Evolutionary conservation across 352 stramenopile genomes (phyloP).

Genomic region (Aphanomyces invadans): DNA sequence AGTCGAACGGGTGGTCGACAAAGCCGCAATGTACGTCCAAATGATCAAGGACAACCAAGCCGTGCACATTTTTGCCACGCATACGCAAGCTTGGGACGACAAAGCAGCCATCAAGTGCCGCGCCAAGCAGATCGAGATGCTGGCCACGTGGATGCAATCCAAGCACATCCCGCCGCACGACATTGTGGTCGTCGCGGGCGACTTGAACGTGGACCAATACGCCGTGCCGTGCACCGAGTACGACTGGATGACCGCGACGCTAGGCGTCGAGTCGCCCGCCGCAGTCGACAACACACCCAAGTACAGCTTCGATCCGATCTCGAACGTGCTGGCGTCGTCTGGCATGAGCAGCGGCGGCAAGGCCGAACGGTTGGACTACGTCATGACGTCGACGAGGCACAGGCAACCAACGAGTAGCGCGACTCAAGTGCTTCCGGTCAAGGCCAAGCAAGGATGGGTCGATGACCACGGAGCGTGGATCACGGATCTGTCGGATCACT

Average conservation of each 20-base stretch:
- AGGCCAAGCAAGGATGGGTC: constrained; percentile 27
- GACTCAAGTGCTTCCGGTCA: constrained; percentile 44
- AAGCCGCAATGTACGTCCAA: constrained; percentile 57
- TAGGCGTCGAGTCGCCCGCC: constrained; percentile 33
- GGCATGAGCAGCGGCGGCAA: constrained; percentile 49
- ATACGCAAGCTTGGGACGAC: constrained; percentile 60
- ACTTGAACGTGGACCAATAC: constrained; percentile 54
- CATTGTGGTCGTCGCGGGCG: constrained; percentile 43
- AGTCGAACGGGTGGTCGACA: constrained; percentile 56
- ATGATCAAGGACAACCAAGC: constrained; percentile 29
- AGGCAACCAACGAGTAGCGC: constrained; percentile 29
- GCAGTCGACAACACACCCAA: constrained; percentile 29
- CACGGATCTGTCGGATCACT: constrained; percentile 61
- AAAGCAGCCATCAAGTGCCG: constrained; percentile 35
- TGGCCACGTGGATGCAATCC: constrained; percentile 43
- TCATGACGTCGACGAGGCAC: constrained; percentile 36
- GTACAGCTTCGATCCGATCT: constrained; percentile 58
- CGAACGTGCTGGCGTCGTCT: constrained; percentile 45
- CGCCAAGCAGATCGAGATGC: constrained; percentile 34
- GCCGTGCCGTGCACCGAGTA: constrained; percentile 30
- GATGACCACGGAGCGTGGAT: constrained; percentile 29
- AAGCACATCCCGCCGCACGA: constrained; percentile 42
- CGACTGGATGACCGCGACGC: constrained; percentile 37
- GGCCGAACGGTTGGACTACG: constrained; percentile 55
- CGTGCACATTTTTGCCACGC: constrained; percentile 54